phyloP scores from a whole-genome alignment of 73 alveolate species.

The Paramecium sexaurelia region DNA sequence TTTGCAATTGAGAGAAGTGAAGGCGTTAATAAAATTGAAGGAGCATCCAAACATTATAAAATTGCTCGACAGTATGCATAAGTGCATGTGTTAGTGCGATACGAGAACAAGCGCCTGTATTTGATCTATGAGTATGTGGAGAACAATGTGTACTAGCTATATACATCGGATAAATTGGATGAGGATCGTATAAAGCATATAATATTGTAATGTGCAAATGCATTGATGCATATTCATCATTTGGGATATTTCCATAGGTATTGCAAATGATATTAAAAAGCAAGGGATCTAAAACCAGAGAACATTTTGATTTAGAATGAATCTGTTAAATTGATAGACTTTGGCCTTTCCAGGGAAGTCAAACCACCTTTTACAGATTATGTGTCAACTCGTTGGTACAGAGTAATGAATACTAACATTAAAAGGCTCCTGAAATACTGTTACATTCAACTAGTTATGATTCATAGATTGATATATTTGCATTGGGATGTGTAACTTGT shows the following conservation, averaged over 20 bases:
- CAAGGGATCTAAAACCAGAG: conserved; percentile 97
- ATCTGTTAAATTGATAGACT: conserved; percentile 95
- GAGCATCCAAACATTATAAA: conserved; percentile 88
- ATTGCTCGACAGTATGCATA: conserved; percentile 66
- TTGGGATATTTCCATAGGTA: conserved; percentile 98
- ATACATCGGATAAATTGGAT: conserved; percentile 80
- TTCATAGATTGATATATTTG: conserved; percentile 95
- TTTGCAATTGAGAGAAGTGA: conserved; percentile 78
- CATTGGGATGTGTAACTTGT: conserved; percentile 97
- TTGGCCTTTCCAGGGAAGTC: conserved; percentile 95
- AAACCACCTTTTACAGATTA: conserved; percentile 96
- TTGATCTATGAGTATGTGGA: conserved; percentile 94
- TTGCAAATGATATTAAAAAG: background rate
- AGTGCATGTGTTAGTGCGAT: conserved; percentile 53
- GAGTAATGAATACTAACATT: conserved; percentile 68
- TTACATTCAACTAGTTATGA: conserved; percentile 89
- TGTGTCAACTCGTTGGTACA: conserved; percentile 88
- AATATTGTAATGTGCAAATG: conserved; percentile 87
- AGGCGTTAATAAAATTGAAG: conserved; percentile 81
- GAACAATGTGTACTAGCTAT: conserved; percentile 87
- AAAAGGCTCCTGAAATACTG: conserved; percentile 94
- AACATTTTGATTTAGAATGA: conserved; percentile 84
- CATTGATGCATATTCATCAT: conserved; percentile 98
- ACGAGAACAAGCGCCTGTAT: conserved; percentile 83
- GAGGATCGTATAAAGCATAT: conserved; percentile 81